A percentile compares a stretch with the other conserved stretches of the same genome.
phyloP scores from a whole-genome alignment of 1,284 basidiomycete genomes.

The Ustilago nuda region DNA sequence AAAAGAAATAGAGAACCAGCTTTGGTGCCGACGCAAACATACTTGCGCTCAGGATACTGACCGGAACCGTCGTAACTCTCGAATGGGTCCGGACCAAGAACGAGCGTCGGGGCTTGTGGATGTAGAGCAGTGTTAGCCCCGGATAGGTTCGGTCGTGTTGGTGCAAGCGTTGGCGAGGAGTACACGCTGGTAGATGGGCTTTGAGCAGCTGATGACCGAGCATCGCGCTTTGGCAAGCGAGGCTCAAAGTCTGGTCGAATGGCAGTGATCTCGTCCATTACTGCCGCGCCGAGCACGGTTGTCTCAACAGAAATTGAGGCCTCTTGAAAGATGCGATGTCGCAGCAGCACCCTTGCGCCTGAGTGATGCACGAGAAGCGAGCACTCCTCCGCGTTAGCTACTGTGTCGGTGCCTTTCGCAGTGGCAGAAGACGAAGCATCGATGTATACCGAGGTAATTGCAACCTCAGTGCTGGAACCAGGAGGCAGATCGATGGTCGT shows the following conservation, averaged over 20 bases:
- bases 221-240: constrained; percentile 36
- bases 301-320: constrained; percentile 22
- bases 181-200: constrained; percentile 31
- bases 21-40: constrained; percentile 61
- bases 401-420: background rate
- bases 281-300: constrained; percentile 52
- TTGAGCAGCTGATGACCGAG: constrained; percentile 32
- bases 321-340: constrained; percentile 33
- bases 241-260: constrained; percentile 62
- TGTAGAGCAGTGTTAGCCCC: background rate
- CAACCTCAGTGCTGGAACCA: constrained; percentile 21
- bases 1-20: constrained; percentile 60
- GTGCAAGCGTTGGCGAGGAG: constrained; percentile 40
- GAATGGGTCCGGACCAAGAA: constrained; percentile 40
- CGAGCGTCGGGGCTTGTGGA: constrained; percentile 18
- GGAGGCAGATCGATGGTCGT: constrained; percentile 35
- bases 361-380: constrained; percentile 49
- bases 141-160: constrained; percentile 9
- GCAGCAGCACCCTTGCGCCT: constrained; percentile 47
- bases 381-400: constrained; percentile 6
- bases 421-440: constrained; percentile 14
- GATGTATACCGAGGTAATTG: constrained; percentile 34
- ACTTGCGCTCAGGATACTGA: constrained; percentile 59
- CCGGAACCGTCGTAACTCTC: constrained; percentile 26
- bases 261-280: constrained; percentile 54